phyloP scores from a whole-genome alignment of 1,139 yeast species.

The Saccharomycopsis phalli region DNA sequence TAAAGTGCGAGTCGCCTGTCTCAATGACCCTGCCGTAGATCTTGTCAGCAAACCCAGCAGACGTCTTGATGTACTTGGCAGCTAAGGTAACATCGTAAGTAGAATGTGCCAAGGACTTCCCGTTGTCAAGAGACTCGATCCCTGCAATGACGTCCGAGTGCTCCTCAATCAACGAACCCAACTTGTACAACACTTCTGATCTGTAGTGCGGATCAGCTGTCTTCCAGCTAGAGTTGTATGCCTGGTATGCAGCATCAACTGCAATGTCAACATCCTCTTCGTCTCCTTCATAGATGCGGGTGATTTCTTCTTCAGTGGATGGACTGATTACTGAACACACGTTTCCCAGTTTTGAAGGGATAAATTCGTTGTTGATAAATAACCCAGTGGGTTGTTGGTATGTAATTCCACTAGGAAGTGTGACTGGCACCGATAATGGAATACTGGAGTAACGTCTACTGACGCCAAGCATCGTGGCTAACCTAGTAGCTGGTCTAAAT shows the following conservation, averaged over 20 bases:
- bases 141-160: conserved; percentile 48
- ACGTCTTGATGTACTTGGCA: conserved; percentile 49
- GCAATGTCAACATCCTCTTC: conserved; percentile 41
- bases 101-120: conserved; percentile 51
- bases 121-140: conserved; percentile 70
- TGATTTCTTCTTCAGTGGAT: conserved; percentile 37
- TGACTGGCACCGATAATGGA: conserved; percentile 40
- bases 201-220: conserved; percentile 39
- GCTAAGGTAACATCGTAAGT: conserved; percentile 51
- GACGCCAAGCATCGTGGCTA: no score
- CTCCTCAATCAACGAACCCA: conserved; percentile 53
- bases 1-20: conserved; percentile 44
- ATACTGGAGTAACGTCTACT: conserved; percentile 26
- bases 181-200: conserved; percentile 44
- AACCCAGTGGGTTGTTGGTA: conserved; percentile 47
- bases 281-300: conserved; percentile 38
- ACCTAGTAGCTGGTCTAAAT: no score
- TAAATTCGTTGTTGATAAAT: conserved; percentile 40
- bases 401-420: conserved; percentile 43
- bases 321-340: conserved; percentile 38
- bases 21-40: conserved; percentile 54
- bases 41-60: conserved; percentile 76
- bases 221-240: conserved; percentile 35
- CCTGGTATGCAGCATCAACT: conserved; percentile 37
- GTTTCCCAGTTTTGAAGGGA: conserved; percentile 31